Conservation (phyloP, 495 filamentous ascomycete genomes). For the Aspergillus funiculosus region DNA sequence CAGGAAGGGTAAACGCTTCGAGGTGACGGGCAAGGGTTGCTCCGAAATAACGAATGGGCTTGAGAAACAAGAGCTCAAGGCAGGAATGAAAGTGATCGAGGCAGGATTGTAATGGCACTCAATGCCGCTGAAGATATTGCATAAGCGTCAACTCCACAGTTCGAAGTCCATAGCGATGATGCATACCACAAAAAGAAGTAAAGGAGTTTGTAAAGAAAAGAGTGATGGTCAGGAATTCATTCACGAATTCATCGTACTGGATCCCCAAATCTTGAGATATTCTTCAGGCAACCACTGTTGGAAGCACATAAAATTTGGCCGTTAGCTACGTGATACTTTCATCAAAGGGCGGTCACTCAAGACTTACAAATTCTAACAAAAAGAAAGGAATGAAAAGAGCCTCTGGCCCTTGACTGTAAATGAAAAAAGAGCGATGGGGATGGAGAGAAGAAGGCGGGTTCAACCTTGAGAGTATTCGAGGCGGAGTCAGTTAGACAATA, state of each 20-base stretch:
- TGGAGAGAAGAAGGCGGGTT: slow-evolving; percentile 8
- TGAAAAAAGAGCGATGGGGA: slow-evolving; percentile 11
- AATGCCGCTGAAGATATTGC: slow-evolving; percentile 29
- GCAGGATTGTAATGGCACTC: slow-evolving; percentile 32
- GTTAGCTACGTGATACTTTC: slow-evolving; percentile 11
- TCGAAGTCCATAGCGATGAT: neutral
- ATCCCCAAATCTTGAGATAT: slow-evolving; percentile 11
- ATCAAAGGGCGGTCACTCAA: neutral
- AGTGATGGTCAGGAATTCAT: slow-evolving; percentile 8
- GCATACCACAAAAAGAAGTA: slow-evolving; percentile 14
- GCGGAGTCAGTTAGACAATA: slow-evolving; percentile 10
- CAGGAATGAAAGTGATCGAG: slow-evolving; percentile 17
- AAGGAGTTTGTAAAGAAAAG: slow-evolving; percentile 9
- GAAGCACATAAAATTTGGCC: neutral
- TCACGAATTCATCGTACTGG: slow-evolving; percentile 17
- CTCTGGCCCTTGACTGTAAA: slow-evolving; percentile 19
- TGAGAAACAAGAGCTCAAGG: slow-evolving; percentile 18
- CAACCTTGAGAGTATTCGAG: slow-evolving; percentile 9
- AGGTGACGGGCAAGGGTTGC: slow-evolving; percentile 3
- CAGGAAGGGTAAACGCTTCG: slow-evolving; percentile 2
- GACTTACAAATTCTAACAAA: slow-evolving; percentile 20
- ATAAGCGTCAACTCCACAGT: slow-evolving; percentile 2
- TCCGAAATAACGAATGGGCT: slow-evolving; percentile 16
- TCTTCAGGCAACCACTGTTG: slow-evolving; percentile 12
- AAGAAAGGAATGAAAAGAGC: slow-evolving; percentile 18